These are phyloP conservation scores for Chytridiales sp. DNA, from an alignment of 371 early-diverging fungal genomes.

Conservation along the genomic window DNA sequence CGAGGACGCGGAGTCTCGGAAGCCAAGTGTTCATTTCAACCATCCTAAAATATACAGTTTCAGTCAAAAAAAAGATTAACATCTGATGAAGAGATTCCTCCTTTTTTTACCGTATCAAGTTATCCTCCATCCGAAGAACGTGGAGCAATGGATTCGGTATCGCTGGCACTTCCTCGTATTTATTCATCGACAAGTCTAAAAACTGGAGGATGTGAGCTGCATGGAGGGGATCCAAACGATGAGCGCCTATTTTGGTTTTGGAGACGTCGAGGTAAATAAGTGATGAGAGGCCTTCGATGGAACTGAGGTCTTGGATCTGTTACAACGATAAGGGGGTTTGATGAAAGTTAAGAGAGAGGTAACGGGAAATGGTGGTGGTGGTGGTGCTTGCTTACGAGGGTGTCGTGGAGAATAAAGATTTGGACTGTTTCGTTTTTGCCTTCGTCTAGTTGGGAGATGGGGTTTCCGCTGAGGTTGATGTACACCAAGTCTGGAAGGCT, in stretches of 20 bases:
- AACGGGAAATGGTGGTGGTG: no score
- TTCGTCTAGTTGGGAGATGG: constrained; percentile 13
- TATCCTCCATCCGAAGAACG: constrained; percentile 24
- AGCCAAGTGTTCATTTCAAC: constrained; percentile 28
- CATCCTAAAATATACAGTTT: constrained; percentile 5
- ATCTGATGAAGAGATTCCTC: background rate
- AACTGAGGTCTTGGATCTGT: constrained; percentile 22
- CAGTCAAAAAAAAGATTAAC: background rate
- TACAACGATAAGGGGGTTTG: background rate
- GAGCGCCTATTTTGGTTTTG: constrained; percentile 19
- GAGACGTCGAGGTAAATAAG: constrained; percentile 34
- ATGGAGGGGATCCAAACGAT: constrained; percentile 5
- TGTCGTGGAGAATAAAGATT: constrained; percentile 16
- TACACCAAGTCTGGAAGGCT: constrained; percentile 13
- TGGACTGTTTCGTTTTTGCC: constrained; percentile 19
- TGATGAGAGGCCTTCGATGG: constrained; percentile 17
- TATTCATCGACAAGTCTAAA: constrained; percentile 25
- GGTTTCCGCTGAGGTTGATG: constrained; percentile 26
- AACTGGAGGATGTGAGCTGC: constrained; percentile 26
- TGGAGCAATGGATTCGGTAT: constrained; percentile 20
- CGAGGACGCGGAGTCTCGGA: constrained; percentile 27
- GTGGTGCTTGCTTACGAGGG: constrained; percentile 7
- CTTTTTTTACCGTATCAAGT: constrained; percentile 20
- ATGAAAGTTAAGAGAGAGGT: no score
- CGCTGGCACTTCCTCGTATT: constrained; percentile 27